Conservation (phyloP, 208 protist genomes). For the Tritrichomonas foetus region DNA sequence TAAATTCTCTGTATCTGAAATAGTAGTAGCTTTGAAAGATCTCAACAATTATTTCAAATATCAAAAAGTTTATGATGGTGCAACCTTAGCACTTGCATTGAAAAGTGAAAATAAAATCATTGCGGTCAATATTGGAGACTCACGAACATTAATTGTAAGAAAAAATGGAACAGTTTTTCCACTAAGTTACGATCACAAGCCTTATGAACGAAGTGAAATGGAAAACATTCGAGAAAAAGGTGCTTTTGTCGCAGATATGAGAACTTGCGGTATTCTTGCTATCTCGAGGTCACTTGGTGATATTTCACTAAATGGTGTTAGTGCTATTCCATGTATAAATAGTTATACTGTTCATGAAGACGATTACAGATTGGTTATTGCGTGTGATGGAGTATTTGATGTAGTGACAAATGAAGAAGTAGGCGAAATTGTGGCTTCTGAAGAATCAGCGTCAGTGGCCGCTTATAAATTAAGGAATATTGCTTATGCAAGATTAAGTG, state of each 20-base stretch:
- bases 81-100: neutral
- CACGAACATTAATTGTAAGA: neutral
- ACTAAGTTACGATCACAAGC: neutral
- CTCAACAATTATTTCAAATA: neutral
- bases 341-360: neutral
- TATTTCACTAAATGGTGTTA: neutral
- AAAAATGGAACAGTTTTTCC: neutral
- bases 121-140: neutral
- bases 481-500: neutral
- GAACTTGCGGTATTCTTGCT: neutral
- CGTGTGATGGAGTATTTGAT: slow-evolving; percentile 35
- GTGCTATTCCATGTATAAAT: neutral
- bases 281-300: neutral
- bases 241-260: neutral
- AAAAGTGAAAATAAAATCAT: neutral
- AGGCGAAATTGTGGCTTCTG: neutral
- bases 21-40: neutral
- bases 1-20: neutral
- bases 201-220: neutral
- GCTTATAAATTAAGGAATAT: neutral
- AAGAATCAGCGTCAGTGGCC: neutral
- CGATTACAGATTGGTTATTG: neutral
- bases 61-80: neutral
- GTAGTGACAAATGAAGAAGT: neutral
- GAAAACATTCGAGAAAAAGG: neutral